Percentiles rank a stretch among this genome's conserved stretches.
Conservation (phyloP, 495 filamentous ascomycete genomes). For the Hyaloscypha variabilis region DNA sequence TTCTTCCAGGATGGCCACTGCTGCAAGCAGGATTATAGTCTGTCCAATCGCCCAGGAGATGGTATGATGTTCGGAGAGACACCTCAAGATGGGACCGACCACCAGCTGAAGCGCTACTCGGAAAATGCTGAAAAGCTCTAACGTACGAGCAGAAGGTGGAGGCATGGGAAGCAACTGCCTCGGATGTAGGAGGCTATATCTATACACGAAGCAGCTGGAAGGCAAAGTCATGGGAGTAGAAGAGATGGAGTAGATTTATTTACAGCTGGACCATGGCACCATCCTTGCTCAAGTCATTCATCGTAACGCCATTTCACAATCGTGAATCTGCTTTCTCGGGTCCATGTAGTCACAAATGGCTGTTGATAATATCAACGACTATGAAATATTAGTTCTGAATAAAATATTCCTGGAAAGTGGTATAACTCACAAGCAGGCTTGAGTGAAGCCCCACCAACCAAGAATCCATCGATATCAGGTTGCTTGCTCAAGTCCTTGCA, state of each 20-base stretch:
- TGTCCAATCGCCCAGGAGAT: background rate
- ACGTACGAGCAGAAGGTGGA: background rate
- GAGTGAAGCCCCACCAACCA: constrained; percentile 96
- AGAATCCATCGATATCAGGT: constrained; percentile 95
- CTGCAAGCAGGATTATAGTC: background rate
- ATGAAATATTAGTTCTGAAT: constrained; percentile 30
- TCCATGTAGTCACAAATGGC: constrained; percentile 41
- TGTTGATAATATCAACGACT: constrained; percentile 67
- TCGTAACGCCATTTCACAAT: constrained; percentile 9
- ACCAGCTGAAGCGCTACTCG: background rate
- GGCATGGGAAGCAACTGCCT: background rate
- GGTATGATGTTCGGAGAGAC: background rate
- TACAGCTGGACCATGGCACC: constrained; percentile 3
- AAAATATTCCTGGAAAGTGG: background rate
- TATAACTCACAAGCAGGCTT: constrained; percentile 90
- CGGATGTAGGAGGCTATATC: background rate
- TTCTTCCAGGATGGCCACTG: background rate
- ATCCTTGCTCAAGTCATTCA: background rate
- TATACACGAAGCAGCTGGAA: background rate
- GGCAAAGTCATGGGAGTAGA: background rate
- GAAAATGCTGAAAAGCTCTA: background rate
- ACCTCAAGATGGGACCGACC: background rate
- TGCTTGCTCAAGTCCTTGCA: constrained; percentile 89
- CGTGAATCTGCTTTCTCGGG: constrained; percentile 13
- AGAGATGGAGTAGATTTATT: constrained; percentile 5